Percentiles rank a stretch among this genome's conserved stretches.
Conservation (phyloP, 1,139 yeast genomes). For the Pichia sp. region DNA sequence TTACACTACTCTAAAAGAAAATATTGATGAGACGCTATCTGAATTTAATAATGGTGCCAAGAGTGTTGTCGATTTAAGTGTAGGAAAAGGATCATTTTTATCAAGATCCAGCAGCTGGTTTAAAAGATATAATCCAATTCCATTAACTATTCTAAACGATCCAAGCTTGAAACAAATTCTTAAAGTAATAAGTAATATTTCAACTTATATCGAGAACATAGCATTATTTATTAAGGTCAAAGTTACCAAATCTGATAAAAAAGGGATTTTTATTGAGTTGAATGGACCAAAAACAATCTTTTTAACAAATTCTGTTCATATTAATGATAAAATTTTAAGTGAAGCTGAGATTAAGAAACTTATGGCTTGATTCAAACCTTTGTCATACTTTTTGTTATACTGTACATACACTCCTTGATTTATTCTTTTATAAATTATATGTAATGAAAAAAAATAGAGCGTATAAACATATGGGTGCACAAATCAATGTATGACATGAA, state of each 20-base stretch:
- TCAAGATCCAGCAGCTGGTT: constrained; percentile 1
- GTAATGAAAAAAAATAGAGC: no score
- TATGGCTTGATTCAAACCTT: background rate
- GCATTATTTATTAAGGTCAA: background rate
- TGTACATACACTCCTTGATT: background rate
- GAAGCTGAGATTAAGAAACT: constrained; percentile 20
- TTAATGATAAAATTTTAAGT: constrained; percentile 20
- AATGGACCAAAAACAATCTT: constrained; percentile 28
- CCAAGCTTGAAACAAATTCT: constrained; percentile 1
- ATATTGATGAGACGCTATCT: constrained; percentile 1
- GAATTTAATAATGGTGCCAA: constrained; percentile 11
- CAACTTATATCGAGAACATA: background rate
- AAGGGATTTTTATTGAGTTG: constrained; percentile 6
- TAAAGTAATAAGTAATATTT: background rate
- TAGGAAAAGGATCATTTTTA: constrained; percentile 13
- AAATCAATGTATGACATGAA: no score
- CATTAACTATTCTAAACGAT: constrained; percentile 1
- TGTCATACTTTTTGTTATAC: background rate
- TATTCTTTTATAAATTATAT: background rate
- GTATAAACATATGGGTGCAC: no score
- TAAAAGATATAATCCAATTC: constrained; percentile 2
- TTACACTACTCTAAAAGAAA: constrained; percentile 17
- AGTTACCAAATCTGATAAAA: background rate
- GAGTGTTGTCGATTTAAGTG: constrained; percentile 22
- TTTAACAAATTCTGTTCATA: constrained; percentile 21